Percentiles rank a stretch among this genome's conserved stretches.
Evolutionary conservation across 768 basidiomycete species (phyloP).

Genomic region (Lyophyllum shimeji): DNA sequence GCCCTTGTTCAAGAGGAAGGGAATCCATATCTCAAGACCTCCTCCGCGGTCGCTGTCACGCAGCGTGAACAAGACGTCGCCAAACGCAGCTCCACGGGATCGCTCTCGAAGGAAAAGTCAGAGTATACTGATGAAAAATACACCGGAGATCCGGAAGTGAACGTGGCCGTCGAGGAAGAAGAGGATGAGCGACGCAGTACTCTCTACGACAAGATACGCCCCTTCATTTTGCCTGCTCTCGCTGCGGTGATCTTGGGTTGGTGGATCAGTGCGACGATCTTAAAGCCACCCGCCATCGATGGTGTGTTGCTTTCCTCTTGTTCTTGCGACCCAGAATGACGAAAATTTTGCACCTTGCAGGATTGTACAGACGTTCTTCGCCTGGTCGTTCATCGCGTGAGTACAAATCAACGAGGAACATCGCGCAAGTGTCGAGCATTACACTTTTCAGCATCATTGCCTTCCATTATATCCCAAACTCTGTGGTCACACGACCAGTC

Average conservation of each 20-base stretch:
- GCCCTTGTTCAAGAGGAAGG: conserved; percentile 13
- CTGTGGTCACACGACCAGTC: conserved; percentile 69
- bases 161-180: conserved; percentile 5
- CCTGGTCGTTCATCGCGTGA: conserved; percentile 80
- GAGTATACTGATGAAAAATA: conserved; percentile 11
- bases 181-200: not conserved
- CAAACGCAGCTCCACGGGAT: conserved; percentile 22
- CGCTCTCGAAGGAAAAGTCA: conserved; percentile 21
- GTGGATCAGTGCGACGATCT: conserved; percentile 80
- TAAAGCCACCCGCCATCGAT: conserved; percentile 69
- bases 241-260: conserved; percentile 72
- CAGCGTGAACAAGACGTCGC: conserved; percentile 13
- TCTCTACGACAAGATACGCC: conserved; percentile 28
- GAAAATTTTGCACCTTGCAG: conserved; percentile 30
- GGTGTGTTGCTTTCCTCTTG: conserved; percentile 37
- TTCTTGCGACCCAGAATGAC: conserved; percentile 4
- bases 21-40: conserved; percentile 5
- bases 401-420: conserved; percentile 20
- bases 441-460: conserved; percentile 58
- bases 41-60: conserved; percentile 11
- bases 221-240: conserved; percentile 48
- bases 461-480: conserved; percentile 81
- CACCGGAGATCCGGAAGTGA: conserved; percentile 6
- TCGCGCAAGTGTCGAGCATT: conserved; percentile 1
- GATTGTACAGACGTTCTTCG: conserved; percentile 80